A percentile compares a stretch with the other conserved stretches of the same genome.
Conservation (phyloP, 1,284 basidiomycete genomes). For the Inonotus hispidus region DNA sequence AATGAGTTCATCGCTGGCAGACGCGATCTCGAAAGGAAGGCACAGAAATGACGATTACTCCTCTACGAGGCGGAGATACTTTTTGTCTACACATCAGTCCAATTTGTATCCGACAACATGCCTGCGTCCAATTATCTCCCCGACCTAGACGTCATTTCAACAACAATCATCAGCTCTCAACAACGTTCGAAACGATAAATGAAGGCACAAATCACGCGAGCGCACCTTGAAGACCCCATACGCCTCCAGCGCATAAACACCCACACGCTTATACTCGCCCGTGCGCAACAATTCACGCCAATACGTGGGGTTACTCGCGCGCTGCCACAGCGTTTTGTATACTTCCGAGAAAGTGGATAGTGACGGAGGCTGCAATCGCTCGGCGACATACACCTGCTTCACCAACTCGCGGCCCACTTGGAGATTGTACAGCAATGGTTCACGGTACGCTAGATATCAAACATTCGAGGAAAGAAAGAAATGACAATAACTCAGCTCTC, state of each 20-base stretch:
- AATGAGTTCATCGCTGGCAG: not conserved
- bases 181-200: not conserved
- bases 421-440: constrained; percentile 81
- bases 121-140: constrained; percentile 86
- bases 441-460: constrained; percentile 60
- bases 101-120: constrained; percentile 81
- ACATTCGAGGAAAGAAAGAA: not conserved
- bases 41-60: not conserved
- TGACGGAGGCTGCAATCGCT: constrained; percentile 80
- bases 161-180: not conserved
- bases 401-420: constrained; percentile 78
- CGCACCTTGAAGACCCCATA: constrained; percentile 82
- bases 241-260: constrained; percentile 84
- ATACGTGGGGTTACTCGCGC: constrained; percentile 60
- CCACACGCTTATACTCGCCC: constrained; percentile 77
- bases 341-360: constrained; percentile 58
- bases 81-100: constrained; percentile 33
- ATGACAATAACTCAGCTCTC: not conserved
- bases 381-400: constrained; percentile 89
- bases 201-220: constrained; percentile 1
- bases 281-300: constrained; percentile 66
- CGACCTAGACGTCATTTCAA: constrained; percentile 49
- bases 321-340: constrained; percentile 71
- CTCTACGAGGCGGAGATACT: constrained; percentile 3
- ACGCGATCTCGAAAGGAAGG: not conserved